Percentiles rank a stretch among this genome's conserved stretches.
phyloP scores from a whole-genome alignment of 2,329 filamentous ascomycete genomes.

The Zasmidium angulare region DNA sequence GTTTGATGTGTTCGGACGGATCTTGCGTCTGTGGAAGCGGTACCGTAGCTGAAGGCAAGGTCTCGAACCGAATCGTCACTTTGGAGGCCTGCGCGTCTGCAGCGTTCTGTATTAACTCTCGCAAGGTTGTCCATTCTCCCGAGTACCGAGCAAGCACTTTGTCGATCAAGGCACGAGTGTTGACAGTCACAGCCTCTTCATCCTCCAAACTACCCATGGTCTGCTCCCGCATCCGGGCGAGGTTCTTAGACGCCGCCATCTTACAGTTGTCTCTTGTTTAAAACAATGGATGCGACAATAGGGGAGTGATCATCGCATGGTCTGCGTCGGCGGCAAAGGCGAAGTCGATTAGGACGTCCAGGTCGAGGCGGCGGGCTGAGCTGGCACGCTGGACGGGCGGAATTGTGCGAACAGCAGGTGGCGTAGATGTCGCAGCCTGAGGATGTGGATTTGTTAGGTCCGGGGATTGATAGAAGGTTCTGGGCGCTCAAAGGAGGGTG shows the following conservation, averaged over 20 bases:
- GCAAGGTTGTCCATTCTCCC: constrained; percentile 83
- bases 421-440: constrained; percentile 1
- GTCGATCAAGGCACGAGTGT: constrained; percentile 93
- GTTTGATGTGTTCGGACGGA: constrained; percentile 72
- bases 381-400: neutral
- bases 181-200: constrained; percentile 96
- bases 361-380: neutral
- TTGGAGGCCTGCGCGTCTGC: constrained; percentile 90
- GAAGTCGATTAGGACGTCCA: neutral
- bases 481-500: neutral
- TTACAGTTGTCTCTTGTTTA: neutral
- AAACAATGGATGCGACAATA: neutral
- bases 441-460: neutral
- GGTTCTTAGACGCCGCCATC: constrained; percentile 29
- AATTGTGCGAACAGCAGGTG: neutral
- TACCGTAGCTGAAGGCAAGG: constrained; percentile 75
- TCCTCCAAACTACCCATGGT: constrained; percentile 83
- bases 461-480: neutral
- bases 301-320: neutral
- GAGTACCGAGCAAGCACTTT: constrained; percentile 96
- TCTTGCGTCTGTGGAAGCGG: constrained; percentile 67
- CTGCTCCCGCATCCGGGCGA: constrained; percentile 67
- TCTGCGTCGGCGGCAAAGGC: neutral
- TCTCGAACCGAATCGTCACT: constrained; percentile 90
- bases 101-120: constrained; percentile 97